Conservation (phyloP, 2,329 filamentous ascomycete genomes). For the Stachybotrys elegans region DNA sequence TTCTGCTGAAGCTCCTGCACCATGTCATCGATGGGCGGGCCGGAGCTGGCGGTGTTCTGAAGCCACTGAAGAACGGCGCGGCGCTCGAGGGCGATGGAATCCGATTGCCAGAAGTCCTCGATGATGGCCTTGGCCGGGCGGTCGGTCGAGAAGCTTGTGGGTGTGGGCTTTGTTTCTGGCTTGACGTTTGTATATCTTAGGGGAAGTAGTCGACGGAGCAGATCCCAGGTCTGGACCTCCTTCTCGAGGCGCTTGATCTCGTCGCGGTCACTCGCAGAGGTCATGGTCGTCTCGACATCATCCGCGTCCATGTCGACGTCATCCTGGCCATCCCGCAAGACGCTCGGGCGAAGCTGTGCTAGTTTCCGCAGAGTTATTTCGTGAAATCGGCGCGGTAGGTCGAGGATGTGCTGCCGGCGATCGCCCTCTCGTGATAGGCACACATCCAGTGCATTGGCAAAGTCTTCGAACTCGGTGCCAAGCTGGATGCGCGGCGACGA, state of each 20-base stretch:
- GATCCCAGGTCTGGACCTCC: conserved; percentile 87
- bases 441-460: conserved; percentile 76
- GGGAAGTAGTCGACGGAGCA: conserved; percentile 70
- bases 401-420: conserved; percentile 60
- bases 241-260: conserved; percentile 58
- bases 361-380: conserved; percentile 39
- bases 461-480: conserved; percentile 78
- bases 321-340: conserved; percentile 28
- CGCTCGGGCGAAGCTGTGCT: conserved; percentile 22
- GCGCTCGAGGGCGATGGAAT: conserved; percentile 72
- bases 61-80: conserved; percentile 81
- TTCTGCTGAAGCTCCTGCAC: conserved; percentile 71
- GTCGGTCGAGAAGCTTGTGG: conserved; percentile 20
- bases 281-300: conserved; percentile 33
- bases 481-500: conserved; percentile 61
- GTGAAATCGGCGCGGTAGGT: conserved; percentile 55
- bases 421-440: conserved; percentile 56
- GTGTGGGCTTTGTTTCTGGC: conserved; percentile 19
- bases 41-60: conserved; percentile 67
- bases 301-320: conserved; percentile 54
- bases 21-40: conserved; percentile 68
- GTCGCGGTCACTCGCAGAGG: conserved; percentile 15
- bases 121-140: conserved; percentile 37
- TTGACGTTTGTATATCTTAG: conserved; percentile 50
- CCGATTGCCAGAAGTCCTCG: conserved; percentile 68